Evolutionary conservation across 2,329 filamentous ascomycete species (phyloP).

Genomic region (Aureobasidium sp.): DNA sequence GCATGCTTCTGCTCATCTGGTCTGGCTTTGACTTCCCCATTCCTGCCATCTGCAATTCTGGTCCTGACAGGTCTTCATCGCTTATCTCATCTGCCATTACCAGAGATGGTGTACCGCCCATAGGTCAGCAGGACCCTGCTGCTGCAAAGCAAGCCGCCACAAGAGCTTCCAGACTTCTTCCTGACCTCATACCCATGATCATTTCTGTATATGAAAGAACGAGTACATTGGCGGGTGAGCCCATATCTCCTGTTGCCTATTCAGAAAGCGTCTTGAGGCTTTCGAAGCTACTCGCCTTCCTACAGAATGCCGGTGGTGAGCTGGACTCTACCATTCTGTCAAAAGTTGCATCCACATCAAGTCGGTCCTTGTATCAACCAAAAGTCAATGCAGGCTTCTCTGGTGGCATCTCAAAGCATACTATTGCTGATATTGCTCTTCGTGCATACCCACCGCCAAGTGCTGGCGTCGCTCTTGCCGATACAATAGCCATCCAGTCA

Average conservation of each 20-base stretch:
- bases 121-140: conserved; percentile 14
- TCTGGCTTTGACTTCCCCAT: conserved; percentile 70
- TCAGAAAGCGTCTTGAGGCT: conserved; percentile 70
- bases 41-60: conserved; percentile 27
- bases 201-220: conserved; percentile 65
- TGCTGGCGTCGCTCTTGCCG: conserved; percentile 64
- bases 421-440: conserved; percentile 60
- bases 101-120: conserved; percentile 14
- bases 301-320: conserved; percentile 59
- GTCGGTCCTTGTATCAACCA: conserved; percentile 4
- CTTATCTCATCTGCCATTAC: background rate
- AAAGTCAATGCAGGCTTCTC: conserved; percentile 9
- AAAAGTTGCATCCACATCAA: conserved; percentile 30
- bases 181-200: conserved; percentile 69
- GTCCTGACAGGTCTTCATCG: conserved; percentile 22
- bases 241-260: conserved; percentile 61
- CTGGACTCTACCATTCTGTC: conserved; percentile 53
- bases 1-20: conserved; percentile 78
- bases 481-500: conserved; percentile 71
- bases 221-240: conserved; percentile 56
- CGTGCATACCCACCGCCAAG: conserved; percentile 57
- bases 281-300: conserved; percentile 59
- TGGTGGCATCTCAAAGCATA: conserved; percentile 23
- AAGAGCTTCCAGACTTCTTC: conserved; percentile 53
- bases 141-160: conserved; percentile 33